Evolutionary conservation across 345 rosid genomes (phyloP).

Genomic region (Eucalyptus virginea): DNA sequence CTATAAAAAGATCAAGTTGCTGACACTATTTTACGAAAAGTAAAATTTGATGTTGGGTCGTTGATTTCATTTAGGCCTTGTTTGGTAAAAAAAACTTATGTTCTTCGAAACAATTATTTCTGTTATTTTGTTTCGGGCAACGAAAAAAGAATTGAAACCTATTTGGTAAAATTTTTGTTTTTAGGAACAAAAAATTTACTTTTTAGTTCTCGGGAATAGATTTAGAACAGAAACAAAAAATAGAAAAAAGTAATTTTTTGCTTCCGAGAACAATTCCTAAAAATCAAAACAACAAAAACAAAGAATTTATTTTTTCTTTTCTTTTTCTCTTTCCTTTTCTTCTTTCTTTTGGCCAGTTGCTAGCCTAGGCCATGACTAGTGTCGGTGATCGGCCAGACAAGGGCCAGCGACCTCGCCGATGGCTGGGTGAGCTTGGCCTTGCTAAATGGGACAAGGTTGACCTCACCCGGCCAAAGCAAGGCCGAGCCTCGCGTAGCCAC

Average conservation of each 20-base stretch:
- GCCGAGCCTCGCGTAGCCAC: no score
- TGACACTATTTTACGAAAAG: neutral
- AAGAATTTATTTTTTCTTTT: no score
- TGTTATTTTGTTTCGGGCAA: fast-evolving
- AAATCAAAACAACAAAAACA: no score
- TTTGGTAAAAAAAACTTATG: fast-evolving
- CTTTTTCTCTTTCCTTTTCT: no score
- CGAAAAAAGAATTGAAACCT: no score
- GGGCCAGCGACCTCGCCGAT: fast-evolving
- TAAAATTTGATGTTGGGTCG: neutral
- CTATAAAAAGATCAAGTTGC: neutral
- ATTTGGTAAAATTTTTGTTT: no score
- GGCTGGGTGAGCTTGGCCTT: no score
- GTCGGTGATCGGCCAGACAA: fast-evolving
- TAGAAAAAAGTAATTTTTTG: fast-evolving
- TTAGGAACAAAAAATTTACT: fast-evolving
- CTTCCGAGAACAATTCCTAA: fast-evolving
- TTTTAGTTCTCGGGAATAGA: fast-evolving
- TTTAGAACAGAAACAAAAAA: fast-evolving
- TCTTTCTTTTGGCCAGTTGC: no score
- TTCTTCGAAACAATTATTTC: fast-evolving
- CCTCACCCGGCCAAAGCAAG: fast-evolving
- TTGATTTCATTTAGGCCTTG: neutral
- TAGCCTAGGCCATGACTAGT: fast-evolving
- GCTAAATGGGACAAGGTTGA: no score